Evolutionary conservation across 108 stramenopile species (phyloP), one percentile per base, ranked within the genome.

Genomic region (Cafeteria roenbergensis): DNA sequence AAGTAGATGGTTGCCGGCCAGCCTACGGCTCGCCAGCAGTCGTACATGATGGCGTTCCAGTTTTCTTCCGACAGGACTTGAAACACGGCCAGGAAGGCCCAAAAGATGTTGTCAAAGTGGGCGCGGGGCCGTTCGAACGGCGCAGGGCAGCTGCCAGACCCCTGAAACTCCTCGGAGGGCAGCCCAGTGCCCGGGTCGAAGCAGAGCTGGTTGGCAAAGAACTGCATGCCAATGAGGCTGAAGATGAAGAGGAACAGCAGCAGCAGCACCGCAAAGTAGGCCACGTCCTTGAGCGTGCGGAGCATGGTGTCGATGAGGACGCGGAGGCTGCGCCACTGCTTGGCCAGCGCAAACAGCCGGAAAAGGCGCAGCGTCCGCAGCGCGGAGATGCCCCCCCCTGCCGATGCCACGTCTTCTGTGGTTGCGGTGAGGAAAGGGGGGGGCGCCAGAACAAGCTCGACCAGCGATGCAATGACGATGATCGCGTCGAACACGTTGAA

Each of bases 241-340:
- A 81, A 87, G 42, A 87, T 81, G 63, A 80, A 84, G 52, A 87
- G 76, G 62, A 87, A 82, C 27, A 87, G 74, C 51, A 70, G 50
- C 36, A 87, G 76, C 29, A 87, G 78, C 34, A 85, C 52, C 6
- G 62, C 80, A 62, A 84, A 84, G 69, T 80, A 80, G 29, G 73
- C 68, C 6, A 87, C 65, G 37, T 86, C 84, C 26, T 73, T 61
- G 33, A 84, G 69, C 1, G 84, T 82, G 48, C 65, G 64, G 30
- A 50, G 34, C 14, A 87, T 71, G 17, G 81, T 82, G 29, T 56
- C 30, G 37, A 87, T 75, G 34, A 87, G 73, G 31, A 55, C 59
- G 36, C 80, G 82, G 60, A 87, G 60, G 24, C 73, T 71, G 54
- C 78, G 67, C 84, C 86, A 87, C 63, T 67, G 37, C 54, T 64